Evolutionary conservation across 768 basidiomycete species (phyloP), one percentile per base, ranked within the genome.

Genomic region (Leccinellum albellum): DNA sequence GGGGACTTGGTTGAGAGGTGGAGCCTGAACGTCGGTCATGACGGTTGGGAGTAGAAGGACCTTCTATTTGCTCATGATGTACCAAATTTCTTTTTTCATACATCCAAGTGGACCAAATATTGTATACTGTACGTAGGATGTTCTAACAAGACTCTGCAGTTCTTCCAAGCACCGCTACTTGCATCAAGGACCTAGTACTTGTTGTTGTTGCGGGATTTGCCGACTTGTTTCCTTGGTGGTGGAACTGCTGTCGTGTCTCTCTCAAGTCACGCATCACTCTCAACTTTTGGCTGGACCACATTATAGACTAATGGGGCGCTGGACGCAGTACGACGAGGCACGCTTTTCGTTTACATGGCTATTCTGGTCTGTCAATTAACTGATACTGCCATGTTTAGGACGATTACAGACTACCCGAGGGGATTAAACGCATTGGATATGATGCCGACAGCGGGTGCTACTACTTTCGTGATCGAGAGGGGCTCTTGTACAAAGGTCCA

Each of bases 391-490:
- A 13, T 42, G 31, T 57, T 13, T 56, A 82, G 81, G 81, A 82
- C 56, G 73, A 75, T n/a, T 79, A 80, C 63, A 75, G 81, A 59
- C 76, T 82, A 51, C 81, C 81, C 1, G 77, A 77, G 52, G 81
- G 81, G 42, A 71, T 81, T 67, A 75, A 82, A 59, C 83, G 89
- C 32, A 81, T 88, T 55, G 89, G 88, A 12, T 91, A 91, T 66
- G 89, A 92, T 71, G 74, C 85, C 4, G 89, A 91, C 73, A 78
- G 79, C 2, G 79, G 82, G 50, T 74, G 79, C 49, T 90, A 91
- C 74, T 78, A 79, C 66, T 91, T 85, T 73, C 78, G 78, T 24
- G 83, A 84, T 68, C 55, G 55, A 3, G 78, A 77, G 48, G 87
- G 88, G 10, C 72, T 68, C 8, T 66, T 71, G 59, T 84, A 65